Evolutionary conservation across 164 flowering plant genomes (phyloP), one percentile per base, ranked within the genome.

Genomic region (Warburgia ugandensis): DNA sequence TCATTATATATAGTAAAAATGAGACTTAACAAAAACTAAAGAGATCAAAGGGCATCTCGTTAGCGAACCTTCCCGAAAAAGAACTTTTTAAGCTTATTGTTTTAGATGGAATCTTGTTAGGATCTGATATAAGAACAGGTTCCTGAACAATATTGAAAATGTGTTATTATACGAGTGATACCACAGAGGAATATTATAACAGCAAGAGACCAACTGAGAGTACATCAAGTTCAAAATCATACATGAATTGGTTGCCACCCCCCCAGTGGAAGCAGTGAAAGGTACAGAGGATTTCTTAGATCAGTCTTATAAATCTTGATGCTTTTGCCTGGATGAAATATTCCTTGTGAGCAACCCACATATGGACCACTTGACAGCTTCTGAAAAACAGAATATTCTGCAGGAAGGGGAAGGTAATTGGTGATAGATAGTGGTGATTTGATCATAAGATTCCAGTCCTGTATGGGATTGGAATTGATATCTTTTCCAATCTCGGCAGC

Each of bases 171-270:
- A 14, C 5, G 21, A 20, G 31, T 9, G 26, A 30, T 29, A 4
- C 14, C 6, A 19, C n/a, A n/a, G n/a, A n/a, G n/a, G n/a, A n/a
- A n/a, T n/a, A n/a, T n/a, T n/a, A n/a, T n/a, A n/a, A n/a, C n/a
- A 40, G 17, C 2, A 39, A 55, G 10, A 19, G 55, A 17, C 11
- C 10, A 20, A n/a, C 21, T 19, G 28, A 40, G 19, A 32, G n/a
- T 42, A 30, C 11, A 30, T 20, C 16, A 52, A 28, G 10, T 17
- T n/a, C n/a, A 29, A 41, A 23, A 40, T 4, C 42, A 44, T 67
- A 92, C 96, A 59, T 86, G 84, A 53, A 82, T 45, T 7, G 95
- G 91, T 19, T 72, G 70, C 99, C 99, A 92, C 57, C 99, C 96
- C 63, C 74, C 72, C 51, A 82, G 94, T 36, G 95, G 99, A 58